These are phyloP conservation scores for Podospora tetraspora DNA, from an alignment of 495 filamentous ascomycete genomes.

Conservation along the genomic window DNA sequence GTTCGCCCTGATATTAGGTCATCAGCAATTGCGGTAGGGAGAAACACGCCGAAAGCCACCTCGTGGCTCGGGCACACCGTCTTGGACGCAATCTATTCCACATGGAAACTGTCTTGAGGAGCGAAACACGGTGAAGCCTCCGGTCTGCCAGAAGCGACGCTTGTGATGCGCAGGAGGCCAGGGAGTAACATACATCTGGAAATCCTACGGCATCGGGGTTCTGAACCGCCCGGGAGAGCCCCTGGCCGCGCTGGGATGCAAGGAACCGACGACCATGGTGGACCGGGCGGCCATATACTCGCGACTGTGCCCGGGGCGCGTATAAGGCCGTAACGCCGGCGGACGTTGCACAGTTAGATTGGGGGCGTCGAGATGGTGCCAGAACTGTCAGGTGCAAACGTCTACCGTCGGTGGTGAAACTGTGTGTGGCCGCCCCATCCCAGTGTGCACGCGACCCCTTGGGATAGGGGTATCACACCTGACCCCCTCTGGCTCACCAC, in stretches of 20 bases:
- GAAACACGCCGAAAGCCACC: background rate
- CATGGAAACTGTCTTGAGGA: background rate
- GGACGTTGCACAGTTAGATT: constrained; percentile 17
- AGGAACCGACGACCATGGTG: background rate
- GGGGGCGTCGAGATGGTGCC: constrained; percentile 10
- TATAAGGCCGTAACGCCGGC: constrained; percentile 25
- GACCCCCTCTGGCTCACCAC: background rate
- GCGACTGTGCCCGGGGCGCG: background rate
- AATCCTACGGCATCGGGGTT: background rate
- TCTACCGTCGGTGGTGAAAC: background rate
- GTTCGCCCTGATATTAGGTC: background rate
- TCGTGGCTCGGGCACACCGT: background rate
- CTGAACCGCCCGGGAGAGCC: background rate
- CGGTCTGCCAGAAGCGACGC: background rate
- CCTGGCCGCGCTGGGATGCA: background rate
- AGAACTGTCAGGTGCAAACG: constrained; percentile 10
- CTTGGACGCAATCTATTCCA: background rate
- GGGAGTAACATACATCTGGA: background rate
- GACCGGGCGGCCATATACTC: background rate
- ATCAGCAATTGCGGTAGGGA: constrained; percentile 2
- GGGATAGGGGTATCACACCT: background rate
- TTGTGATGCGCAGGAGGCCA: background rate
- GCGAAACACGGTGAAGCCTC: constrained; percentile 4
- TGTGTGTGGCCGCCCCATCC: constrained; percentile 6
- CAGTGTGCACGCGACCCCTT: background rate